Conservation (phyloP, 352 stramenopile genomes). For the Elongisporangium anandrum region DNA sequence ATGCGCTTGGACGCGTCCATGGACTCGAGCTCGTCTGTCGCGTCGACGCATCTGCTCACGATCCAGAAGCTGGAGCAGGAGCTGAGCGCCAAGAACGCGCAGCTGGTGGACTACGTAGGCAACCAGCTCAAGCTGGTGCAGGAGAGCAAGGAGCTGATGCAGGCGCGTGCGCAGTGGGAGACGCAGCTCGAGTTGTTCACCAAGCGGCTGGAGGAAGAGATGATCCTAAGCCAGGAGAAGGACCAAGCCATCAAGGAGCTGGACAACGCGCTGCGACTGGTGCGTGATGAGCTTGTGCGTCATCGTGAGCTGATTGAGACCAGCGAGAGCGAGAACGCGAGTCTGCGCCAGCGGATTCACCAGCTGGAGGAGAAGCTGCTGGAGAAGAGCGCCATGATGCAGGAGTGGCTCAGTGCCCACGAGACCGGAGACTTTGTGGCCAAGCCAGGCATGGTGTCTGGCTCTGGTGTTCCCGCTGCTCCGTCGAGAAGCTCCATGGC, state of each 20-base stretch:
- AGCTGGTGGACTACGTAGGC: conserved; percentile 42
- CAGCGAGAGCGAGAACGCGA: conserved; percentile 36
- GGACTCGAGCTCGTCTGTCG: conserved; percentile 9
- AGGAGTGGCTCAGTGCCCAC: conserved; percentile 50
- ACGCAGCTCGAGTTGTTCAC: conserved; percentile 46
- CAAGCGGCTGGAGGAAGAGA: conserved; percentile 61
- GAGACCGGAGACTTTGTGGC: conserved; percentile 19
- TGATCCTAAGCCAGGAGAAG: conserved; percentile 55
- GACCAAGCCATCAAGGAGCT: conserved; percentile 64
- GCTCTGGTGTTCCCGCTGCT: not conserved
- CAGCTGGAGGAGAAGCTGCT: conserved; percentile 53
- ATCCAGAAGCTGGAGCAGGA: conserved; percentile 73
- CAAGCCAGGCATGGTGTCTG: not conserved
- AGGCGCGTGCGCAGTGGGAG: conserved; percentile 59
- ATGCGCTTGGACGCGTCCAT: conserved; percentile 14
- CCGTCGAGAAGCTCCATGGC: conserved; percentile 12
- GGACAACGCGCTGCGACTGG: conserved; percentile 34
- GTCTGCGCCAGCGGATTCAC: conserved; percentile 29
- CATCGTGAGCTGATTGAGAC: conserved; percentile 48
- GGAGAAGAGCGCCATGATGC: conserved; percentile 55
- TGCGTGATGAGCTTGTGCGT: conserved; percentile 56
- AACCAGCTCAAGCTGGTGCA: conserved; percentile 63
- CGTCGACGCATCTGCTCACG: conserved; percentile 46
- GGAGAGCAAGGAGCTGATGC: conserved; percentile 70
- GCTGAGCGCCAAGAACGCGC: conserved; percentile 59